Percentiles rank a stretch among this genome's conserved stretches.
Conservation (phyloP, 2,329 filamentous ascomycete genomes). For the Verticillium nonalfalfae region DNA sequence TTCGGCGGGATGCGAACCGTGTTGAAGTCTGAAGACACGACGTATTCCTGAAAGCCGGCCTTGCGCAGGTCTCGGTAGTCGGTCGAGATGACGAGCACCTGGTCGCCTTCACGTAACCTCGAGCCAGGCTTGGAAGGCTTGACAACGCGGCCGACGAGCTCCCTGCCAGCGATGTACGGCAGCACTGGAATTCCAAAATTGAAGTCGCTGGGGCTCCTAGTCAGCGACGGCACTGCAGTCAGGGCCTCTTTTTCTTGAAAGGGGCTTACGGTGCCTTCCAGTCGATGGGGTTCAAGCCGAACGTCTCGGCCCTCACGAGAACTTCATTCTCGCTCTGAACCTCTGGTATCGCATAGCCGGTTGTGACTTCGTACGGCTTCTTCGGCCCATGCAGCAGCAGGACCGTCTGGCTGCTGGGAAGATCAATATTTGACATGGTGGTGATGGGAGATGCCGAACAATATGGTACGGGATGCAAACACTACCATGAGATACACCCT, state of each 20-base stretch:
- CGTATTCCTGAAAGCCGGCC: slow-evolving; percentile 65
- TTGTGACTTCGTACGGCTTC: slow-evolving; percentile 40
- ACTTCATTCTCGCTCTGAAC: slow-evolving; percentile 39
- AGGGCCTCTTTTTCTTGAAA: slow-evolving; percentile 7
- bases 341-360: slow-evolving; percentile 36
- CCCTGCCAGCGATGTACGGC: slow-evolving; percentile 64
- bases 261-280: slow-evolving; percentile 62
- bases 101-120: slow-evolving; percentile 49
- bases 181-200: slow-evolving; percentile 63
- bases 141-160: slow-evolving; percentile 61
- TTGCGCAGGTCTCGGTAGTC: slow-evolving; percentile 70
- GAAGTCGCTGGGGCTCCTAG: slow-evolving; percentile 46
- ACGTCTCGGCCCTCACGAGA: slow-evolving; percentile 55
- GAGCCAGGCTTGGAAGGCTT: slow-evolving; percentile 20
- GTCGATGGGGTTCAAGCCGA: slow-evolving; percentile 72
- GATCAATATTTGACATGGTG: not conserved
- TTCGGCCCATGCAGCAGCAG: slow-evolving; percentile 42
- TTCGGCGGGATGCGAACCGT: slow-evolving; percentile 52
- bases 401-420: slow-evolving; percentile 29
- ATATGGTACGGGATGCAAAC: not conserved
- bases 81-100: slow-evolving; percentile 58
- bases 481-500: not conserved
- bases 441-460: not conserved
- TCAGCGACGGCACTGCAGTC: not conserved
- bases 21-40: slow-evolving; percentile 59